A percentile compares a stretch with the other conserved stretches of the same genome.
Evolutionary conservation across 495 filamentous ascomycete species (phyloP).

Genomic region (Trichoderma erinaceum): DNA sequence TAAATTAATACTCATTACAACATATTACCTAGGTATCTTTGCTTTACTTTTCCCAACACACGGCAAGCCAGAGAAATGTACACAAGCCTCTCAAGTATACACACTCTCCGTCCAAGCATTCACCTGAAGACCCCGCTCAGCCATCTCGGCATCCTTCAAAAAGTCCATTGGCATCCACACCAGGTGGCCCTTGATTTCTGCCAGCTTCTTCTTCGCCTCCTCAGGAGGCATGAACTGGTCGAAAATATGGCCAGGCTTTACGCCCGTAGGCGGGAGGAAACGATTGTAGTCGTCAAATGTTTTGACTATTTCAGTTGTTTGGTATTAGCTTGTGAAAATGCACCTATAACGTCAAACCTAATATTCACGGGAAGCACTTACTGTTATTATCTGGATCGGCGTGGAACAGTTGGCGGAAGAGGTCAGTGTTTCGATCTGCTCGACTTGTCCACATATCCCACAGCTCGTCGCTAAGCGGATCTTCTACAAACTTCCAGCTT

Average conservation of each 20-base stretch:
- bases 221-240: constrained; percentile 62
- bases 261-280: constrained; percentile 61
- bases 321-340: constrained; percentile 17
- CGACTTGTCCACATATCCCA: constrained; percentile 80
- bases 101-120: constrained; percentile 47
- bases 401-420: constrained; percentile 86
- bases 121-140: constrained; percentile 65
- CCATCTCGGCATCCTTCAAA: constrained; percentile 78
- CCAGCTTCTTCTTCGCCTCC: constrained; percentile 68
- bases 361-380: constrained; percentile 26
- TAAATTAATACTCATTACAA: neutral
- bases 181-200: constrained; percentile 77
- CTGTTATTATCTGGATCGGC: constrained; percentile 85
- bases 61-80: neutral
- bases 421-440: constrained; percentile 71
- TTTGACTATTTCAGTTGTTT: constrained; percentile 47
- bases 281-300: constrained; percentile 83
- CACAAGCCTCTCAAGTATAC: constrained; percentile 32
- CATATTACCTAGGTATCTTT: too few species aligned
- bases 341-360: neutral
- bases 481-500: constrained; percentile 69
- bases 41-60: neutral
- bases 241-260: constrained; percentile 79
- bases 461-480: constrained; percentile 71
- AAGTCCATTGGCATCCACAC: constrained; percentile 96